These are phyloP conservation scores for Entomortierella beljakovae DNA, from an alignment of 192 early-diverging fungal genomes.

Conservation along the genomic window DNA sequence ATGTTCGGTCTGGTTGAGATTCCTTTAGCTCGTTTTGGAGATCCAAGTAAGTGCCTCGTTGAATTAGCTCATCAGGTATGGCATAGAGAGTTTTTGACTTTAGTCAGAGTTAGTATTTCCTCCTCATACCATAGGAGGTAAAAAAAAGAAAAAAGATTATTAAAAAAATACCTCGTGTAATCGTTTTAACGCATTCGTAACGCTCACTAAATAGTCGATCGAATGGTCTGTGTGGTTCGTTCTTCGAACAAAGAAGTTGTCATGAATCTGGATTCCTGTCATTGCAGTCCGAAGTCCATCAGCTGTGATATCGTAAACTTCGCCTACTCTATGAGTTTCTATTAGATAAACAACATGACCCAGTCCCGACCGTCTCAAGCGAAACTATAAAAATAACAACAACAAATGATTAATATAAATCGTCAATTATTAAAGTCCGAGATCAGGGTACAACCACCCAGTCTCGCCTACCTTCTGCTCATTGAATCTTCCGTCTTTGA, in stretches of 20 bases:
- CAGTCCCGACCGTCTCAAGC: slow-evolving; percentile 76
- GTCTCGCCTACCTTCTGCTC: slow-evolving; percentile 88
- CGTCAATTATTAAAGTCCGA: too few species aligned
- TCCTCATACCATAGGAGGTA: too few species aligned
- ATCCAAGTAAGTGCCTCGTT: slow-evolving; percentile 61
- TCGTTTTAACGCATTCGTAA: slow-evolving; percentile 67
- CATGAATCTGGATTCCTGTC: slow-evolving; percentile 76
- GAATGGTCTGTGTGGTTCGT: slow-evolving; percentile 85
- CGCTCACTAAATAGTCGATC: slow-evolving; percentile 75
- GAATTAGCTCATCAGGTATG: slow-evolving; percentile 65
- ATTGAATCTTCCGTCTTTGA: slow-evolving; percentile 91
- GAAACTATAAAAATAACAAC: slow-evolving; percentile 60
- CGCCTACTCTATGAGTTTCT: slow-evolving; percentile 81
- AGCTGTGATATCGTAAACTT: slow-evolving; percentile 68
- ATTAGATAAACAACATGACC: slow-evolving; percentile 88
- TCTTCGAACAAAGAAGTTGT: slow-evolving; percentile 88
- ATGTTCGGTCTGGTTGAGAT: slow-evolving; percentile 41
- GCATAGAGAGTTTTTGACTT: slow-evolving; percentile 57
- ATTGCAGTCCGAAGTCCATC: slow-evolving; percentile 78
- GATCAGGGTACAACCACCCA: too few species aligned
- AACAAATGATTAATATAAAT: not conserved
- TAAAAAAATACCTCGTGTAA: slow-evolving; percentile 61
- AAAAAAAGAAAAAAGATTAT: not conserved
- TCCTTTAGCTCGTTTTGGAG: slow-evolving; percentile 58
- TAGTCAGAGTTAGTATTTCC: too few species aligned